Base-by-base conservation (phyloP, 345 rosid species). In the Euphorbia peplus region DNA sequence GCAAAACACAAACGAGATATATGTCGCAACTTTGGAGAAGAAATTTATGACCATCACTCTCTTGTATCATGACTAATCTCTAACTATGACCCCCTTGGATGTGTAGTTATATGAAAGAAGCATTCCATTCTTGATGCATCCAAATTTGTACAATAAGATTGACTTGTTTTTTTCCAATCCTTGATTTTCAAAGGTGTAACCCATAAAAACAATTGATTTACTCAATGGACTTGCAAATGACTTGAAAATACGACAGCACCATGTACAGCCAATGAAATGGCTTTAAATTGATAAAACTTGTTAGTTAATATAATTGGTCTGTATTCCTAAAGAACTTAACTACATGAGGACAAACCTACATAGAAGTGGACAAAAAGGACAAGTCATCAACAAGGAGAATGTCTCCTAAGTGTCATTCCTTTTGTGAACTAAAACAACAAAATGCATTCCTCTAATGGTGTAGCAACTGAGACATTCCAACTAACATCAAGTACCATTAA, bases 381-480 rank as follows among this genome's bases (percentile, higher is more conserved):
- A 44, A 60, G 50, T 16, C 48, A 56, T 53, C 51, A 69, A 24
- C 29, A 69, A 65, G 60, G 64, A 55, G 63, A 73, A 67, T n/a
- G n/a, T 50, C 65, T 54, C 25, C 25, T 63, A 55, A 68, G 71
- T 73, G 78, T 60, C 65, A 72, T 63, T 59, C 63, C 64, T 75
- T 63, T 26, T 57, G 48, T 41, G 46, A 44, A 26, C 18, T 24
- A 63, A 26, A 62, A 71, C 44, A 44, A 22, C 51, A 72, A 65
- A 60, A 69, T 35, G 21, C 69, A 70, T 75, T 72, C 73, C 63
- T 69, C 22, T 5, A 54, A 69, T 72, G 65, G 55, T 59, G 67
- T 74, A 48, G 51, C 56, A 42, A 66, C 63, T 44, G 1, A 16
- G 29, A 69, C 28, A 53, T 72, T 53, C 46, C 42, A 72, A 41